Evolutionary conservation across 257 asterid species (phyloP), one percentile per base, ranked within the genome.

Genomic region (Penstemon newberryi): DNA sequence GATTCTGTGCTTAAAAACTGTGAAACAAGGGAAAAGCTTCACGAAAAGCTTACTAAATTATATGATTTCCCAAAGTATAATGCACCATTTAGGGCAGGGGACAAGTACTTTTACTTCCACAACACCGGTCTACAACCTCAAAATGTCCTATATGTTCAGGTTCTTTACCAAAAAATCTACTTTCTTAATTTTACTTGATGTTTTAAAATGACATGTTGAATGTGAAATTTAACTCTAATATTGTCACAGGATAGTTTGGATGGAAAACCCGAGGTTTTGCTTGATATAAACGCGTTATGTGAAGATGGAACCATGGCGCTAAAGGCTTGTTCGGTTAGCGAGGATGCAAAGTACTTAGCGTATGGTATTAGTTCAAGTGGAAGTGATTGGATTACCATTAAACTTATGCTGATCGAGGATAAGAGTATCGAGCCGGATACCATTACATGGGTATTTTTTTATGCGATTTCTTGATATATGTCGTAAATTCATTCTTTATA

Each of bases 81-180:
- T 40, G 79, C 83, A 70, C 89, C 89, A 33, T 86, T 82, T 52
- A 76, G 83, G 47, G 86, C 75, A 0, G 92, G 83, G 64, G 78
- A 84, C 47, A 84, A 86, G 77, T 86, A 76, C 71, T 86, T 86
- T 49, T 80, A 81, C 80, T 79, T 76, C 57, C 89, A 80, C 44
- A 84, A 86, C 55, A 72, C 86, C 3, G 92, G 92, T 38, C 83
- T 86, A 56, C 92, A 86, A 66, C 89, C 92, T 19, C 92, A 86
- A 57, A 80, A 63, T 52, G 90, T 83, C 54, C 86, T 86, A 57
- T 82, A 80, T 41, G 71, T 86, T 72, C 90, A 86, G 90, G 93
- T 84, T 50, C 19, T 25, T 43, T 8, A 7, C 13, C 38, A 1
- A 6, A 46, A 61, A 13, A 25, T 53, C 10, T 2, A 6, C 4